These are phyloP conservation scores for Oxytropis ochrocephala DNA, from an alignment of 306 rosid genomes.

Conservation along the genomic window DNA sequence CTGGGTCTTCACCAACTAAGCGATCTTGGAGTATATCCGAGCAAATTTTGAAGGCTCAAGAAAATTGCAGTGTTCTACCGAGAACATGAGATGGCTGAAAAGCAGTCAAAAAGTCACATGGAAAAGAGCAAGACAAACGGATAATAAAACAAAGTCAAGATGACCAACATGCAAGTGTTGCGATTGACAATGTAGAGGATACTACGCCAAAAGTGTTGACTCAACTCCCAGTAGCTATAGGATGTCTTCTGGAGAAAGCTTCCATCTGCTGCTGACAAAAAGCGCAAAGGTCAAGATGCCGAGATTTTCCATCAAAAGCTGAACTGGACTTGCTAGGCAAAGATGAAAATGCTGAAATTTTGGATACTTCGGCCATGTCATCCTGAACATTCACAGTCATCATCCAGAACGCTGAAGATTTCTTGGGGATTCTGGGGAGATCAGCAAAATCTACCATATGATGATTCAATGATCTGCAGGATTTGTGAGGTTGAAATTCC, in stretches of 20 bases:
- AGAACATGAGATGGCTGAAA: conserved; percentile 37
- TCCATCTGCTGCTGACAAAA: conserved; percentile 69
- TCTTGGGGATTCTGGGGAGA: conserved; percentile 73
- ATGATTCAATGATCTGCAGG: conserved; percentile 80
- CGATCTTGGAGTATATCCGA: conserved; percentile 84
- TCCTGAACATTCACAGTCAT: conserved; percentile 45
- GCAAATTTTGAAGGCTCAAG: conserved; percentile 39
- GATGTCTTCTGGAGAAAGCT: conserved; percentile 97
- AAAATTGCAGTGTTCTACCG: conserved; percentile 26
- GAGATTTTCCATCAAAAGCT: conserved; percentile 33
- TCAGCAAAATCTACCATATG: conserved; percentile 53
- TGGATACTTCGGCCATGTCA: conserved; percentile 41
- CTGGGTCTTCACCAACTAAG: conserved; percentile 89
- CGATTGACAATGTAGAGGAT: conserved; percentile 33
- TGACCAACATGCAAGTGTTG: conserved; percentile 28
- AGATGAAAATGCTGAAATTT: conserved; percentile 40
- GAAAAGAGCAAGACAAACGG: conserved; percentile 36
- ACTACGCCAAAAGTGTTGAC: conserved; percentile 44
- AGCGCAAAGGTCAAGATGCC: conserved; percentile 34
- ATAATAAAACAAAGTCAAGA: conserved; percentile 20
- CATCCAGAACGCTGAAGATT: conserved; percentile 38
- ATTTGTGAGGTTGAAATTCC: conserved; percentile 98
- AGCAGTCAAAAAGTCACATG: conserved; percentile 34
- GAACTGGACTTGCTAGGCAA: conserved; percentile 41
- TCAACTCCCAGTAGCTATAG: conserved; percentile 61